Base-by-base conservation (phyloP, 441 rosid genomes). In the Metrosideros polymorpha region DNA sequence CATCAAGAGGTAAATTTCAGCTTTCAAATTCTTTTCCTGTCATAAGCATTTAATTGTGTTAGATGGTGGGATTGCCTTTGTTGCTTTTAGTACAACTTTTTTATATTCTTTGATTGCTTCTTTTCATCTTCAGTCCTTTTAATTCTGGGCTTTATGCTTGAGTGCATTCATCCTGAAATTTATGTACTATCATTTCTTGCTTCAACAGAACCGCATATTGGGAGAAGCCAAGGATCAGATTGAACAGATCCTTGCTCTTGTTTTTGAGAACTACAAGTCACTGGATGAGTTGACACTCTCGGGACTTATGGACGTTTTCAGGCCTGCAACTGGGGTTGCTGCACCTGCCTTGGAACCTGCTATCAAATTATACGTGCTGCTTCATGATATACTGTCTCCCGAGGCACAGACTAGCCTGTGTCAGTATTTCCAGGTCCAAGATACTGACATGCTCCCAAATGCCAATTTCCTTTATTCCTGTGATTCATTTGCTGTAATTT, bases 161-260 rank as follows among this genome's bases (percentile, higher is more conserved):
- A 39, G 49, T 71, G 79, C 42, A 25, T 52, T 30, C 45, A 75
- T 85, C 61, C 61, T 39, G 43, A 83, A 24, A 50, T 49, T 50
- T 61, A 27, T 66, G 22, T 61, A 83, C 51, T 63, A 15, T 50
- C 76, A 45, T 83, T 57, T 53, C 82, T 86, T 84, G 75, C 82
- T 91, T 92, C 59, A 83, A 86, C 92, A 98, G 99, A 98, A 98
- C 50, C 98, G 99, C 85, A 94, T 98, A 83, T 88, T 95, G 89
- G 98, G 96, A 89, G 99, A 96, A 91, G 93, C 94, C 89, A 98
- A 92, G 91, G 99, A 98, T 90, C 98, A 96, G 93, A 95, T 96
- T 29, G 99, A 96, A 90, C 99, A 95, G 90, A 94, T 95, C 86
- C 97, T 98, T 88, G 91, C 98, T 85, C 89, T 93, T 85, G 96